Conservation (phyloP, 2,329 filamentous ascomycete species). For the Myriangium duriaei region DNA sequence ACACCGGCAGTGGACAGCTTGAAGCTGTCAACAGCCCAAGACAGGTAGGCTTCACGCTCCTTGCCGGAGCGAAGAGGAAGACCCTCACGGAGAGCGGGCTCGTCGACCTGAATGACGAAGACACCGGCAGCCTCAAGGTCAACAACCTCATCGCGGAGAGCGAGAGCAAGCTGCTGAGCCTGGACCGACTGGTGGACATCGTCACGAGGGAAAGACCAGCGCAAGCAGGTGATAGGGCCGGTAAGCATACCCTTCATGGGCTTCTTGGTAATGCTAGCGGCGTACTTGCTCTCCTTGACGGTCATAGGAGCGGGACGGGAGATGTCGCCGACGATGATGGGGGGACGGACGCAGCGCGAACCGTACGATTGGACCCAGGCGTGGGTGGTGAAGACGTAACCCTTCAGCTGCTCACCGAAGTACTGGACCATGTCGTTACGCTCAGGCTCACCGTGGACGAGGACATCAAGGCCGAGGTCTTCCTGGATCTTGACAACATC, state of each 20-base stretch:
- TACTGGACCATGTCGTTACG: slow-evolving; percentile 99
- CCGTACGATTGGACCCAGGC: slow-evolving; percentile 98
- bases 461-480: slow-evolving; percentile 92
- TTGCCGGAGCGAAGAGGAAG: slow-evolving; percentile 86
- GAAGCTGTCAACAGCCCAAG: slow-evolving; percentile 98
- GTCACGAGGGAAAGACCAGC: slow-evolving; percentile 99
- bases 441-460: slow-evolving; percentile 97
- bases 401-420: slow-evolving; percentile 94
- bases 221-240: slow-evolving; percentile 93
- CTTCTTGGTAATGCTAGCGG: slow-evolving; percentile 89
- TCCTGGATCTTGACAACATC: slow-evolving; percentile 94
- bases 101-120: slow-evolving; percentile 97
- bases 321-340: slow-evolving; percentile 97
- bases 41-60: slow-evolving; percentile 93
- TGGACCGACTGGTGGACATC: slow-evolving; percentile 98
- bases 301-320: slow-evolving; percentile 96
- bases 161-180: slow-evolving; percentile 95
- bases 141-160: slow-evolving; percentile 94
- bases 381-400: slow-evolving; percentile 97
- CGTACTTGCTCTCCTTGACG: slow-evolving; percentile 99
- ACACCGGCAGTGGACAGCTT: slow-evolving; percentile 89
- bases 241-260: slow-evolving; percentile 99
- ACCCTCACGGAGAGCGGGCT: slow-evolving; percentile 98
- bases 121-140: slow-evolving; percentile 96
- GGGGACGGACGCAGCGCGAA: slow-evolving; percentile 93